Conservation (phyloP, 306 rosid genomes). For the Dalbergia cochinchinensis region DNA sequence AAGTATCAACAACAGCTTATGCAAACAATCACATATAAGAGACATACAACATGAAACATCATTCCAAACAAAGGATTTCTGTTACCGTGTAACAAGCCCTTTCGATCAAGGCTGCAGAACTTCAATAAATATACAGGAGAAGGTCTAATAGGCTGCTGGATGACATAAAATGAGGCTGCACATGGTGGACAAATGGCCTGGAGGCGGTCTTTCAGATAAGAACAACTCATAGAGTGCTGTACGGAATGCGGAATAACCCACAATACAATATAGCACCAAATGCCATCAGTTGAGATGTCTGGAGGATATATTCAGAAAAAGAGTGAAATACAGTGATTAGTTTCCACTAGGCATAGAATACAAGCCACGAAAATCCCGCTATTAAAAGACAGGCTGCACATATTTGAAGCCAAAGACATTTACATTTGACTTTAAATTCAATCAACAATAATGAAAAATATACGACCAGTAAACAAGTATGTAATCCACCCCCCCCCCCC, state of each 20-base stretch:
- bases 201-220: constrained; percentile 68
- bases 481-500: neutral
- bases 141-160: constrained; percentile 50
- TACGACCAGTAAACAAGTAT: neutral
- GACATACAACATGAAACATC: constrained; percentile 6
- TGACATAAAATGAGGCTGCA: constrained; percentile 50
- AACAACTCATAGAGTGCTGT: constrained; percentile 53
- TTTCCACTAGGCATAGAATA: constrained; percentile 24
- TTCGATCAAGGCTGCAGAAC: constrained; percentile 68
- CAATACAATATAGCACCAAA: constrained; percentile 83
- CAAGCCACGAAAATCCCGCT: constrained; percentile 4
- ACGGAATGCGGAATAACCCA: constrained; percentile 68
- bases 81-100: constrained; percentile 76
- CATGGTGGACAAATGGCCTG: constrained; percentile 68
- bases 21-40: constrained; percentile 27
- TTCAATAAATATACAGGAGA: constrained; percentile 70
- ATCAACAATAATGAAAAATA: neutral
- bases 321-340: constrained; percentile 21
- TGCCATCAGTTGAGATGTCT: constrained; percentile 82
- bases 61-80: neutral
- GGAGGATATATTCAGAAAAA: constrained; percentile 16
- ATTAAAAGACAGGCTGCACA: neutral
- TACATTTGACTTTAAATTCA: neutral
- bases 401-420: neutral
- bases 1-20: constrained; percentile 1